These are phyloP conservation scores for Lecanicillium sp. DNA, from an alignment of 2,329 filamentous ascomycete species.

Conservation along the genomic window DNA sequence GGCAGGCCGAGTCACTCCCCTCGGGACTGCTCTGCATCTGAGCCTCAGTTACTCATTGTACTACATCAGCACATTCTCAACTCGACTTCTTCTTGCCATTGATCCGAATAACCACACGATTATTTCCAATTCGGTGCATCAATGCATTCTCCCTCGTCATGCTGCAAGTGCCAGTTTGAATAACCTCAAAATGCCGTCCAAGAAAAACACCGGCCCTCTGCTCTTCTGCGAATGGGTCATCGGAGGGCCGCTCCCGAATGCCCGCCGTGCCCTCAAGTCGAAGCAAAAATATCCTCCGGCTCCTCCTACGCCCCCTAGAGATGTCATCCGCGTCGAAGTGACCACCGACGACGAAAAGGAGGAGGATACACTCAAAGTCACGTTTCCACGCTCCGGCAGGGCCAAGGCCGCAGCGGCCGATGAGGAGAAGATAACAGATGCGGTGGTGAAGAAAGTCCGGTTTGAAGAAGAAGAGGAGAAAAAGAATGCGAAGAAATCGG, in stretches of 20 bases:
- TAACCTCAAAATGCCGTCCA: background rate
- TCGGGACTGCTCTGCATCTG: background rate
- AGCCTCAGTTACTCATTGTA: background rate
- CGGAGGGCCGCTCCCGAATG: slow-evolving; percentile 29
- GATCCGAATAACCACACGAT: no score
- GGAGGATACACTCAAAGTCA: slow-evolving; percentile 42
- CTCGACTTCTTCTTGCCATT: no score
- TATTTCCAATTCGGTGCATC: background rate
- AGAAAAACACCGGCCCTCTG: slow-evolving; percentile 6
- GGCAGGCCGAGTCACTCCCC: background rate
- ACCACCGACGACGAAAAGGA: slow-evolving; percentile 48
- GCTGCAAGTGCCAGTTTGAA: background rate
- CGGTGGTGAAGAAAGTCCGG: slow-evolving; percentile 36
- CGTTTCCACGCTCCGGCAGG: slow-evolving; percentile 38
- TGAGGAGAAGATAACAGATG: slow-evolving; percentile 3
- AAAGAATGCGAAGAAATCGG: slow-evolving; percentile 27
- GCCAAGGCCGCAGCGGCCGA: slow-evolving; percentile 8
- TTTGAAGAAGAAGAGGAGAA: slow-evolving; percentile 27
- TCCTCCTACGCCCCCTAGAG: slow-evolving; percentile 18
- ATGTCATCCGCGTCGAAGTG: slow-evolving; percentile 35
- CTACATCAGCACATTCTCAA: background rate
- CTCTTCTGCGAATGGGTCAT: slow-evolving; percentile 37
- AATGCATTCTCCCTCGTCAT: background rate
- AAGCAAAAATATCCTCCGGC: slow-evolving; percentile 15
- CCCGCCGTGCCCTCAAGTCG: slow-evolving; percentile 21